Evolutionary conservation across 345 rosid genomes (phyloP).

Genomic region (Eucalyptus fibrosa): DNA sequence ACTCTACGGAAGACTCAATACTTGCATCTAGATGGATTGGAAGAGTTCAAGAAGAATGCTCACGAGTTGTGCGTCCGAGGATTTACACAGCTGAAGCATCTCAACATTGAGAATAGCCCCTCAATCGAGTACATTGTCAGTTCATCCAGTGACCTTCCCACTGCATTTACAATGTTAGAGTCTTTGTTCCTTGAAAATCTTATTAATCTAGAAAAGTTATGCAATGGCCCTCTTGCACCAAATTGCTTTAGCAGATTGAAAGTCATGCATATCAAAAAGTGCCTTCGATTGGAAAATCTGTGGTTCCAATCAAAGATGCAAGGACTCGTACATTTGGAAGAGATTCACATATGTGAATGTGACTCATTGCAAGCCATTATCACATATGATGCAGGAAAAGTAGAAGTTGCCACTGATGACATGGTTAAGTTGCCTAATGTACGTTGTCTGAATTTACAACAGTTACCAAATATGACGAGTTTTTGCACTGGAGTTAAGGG

Average conservation of each 20-base stretch:
- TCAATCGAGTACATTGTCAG: background rate
- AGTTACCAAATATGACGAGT: background rate
- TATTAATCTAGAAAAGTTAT: background rate
- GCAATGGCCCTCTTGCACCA: background rate
- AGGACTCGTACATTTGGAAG: background rate
- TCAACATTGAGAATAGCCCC: background rate
- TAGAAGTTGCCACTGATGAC: accelerated
- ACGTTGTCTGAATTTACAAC: accelerated
- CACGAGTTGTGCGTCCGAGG: background rate
- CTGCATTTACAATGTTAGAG: background rate
- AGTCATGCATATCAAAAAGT: background rate
- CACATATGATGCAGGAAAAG: background rate
- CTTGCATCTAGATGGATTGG: background rate
- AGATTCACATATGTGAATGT: background rate
- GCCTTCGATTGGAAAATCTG: background rate
- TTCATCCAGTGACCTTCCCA: background rate
- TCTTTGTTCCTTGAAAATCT: background rate
- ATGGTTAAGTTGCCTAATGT: background rate
- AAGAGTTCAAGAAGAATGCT: background rate
- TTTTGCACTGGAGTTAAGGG: background rate
- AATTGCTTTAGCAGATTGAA: background rate
- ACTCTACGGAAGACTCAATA: background rate
- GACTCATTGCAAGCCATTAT: background rate
- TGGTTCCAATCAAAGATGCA: accelerated
- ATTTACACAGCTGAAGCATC: background rate